These are phyloP conservation scores for sunflower (Helianthus annuus) DNA, from an alignment of 129 eudicot species.

Conservation along the genomic window DNA sequence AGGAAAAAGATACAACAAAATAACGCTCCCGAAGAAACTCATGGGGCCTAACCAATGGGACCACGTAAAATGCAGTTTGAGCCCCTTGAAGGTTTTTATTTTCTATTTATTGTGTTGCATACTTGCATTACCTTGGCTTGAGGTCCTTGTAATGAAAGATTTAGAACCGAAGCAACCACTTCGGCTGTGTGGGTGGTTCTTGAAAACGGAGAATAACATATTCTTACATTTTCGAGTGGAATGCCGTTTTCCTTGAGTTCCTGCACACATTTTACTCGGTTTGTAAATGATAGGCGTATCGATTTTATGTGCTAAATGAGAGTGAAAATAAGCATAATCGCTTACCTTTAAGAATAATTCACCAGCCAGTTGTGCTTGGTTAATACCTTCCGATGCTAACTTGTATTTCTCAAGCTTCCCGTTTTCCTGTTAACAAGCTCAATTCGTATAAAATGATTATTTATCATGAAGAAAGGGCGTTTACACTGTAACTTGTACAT, in stretches of 20 bases:
- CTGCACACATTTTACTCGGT: constrained; percentile 43
- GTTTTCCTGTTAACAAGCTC: constrained; percentile 59
- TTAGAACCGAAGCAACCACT: constrained; percentile 81
- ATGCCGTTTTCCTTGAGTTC: constrained; percentile 59
- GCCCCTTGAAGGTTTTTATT: not conserved
- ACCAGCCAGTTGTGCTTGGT: constrained; percentile 86
- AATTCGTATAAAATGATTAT: not conserved
- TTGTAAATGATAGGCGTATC: not conserved
- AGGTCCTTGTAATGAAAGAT: constrained; percentile 69
- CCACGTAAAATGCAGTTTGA: not conserved
- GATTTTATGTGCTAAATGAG: not conserved
- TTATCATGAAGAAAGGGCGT: too few relatives aligned
- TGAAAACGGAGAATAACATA: constrained; percentile 95
- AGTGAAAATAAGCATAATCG: not conserved
- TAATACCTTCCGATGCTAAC: constrained; percentile 77
- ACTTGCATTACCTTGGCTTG: constrained; percentile 83
- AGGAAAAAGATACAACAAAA: not conserved
- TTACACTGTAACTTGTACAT: too few relatives aligned
- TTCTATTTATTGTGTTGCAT: not conserved
- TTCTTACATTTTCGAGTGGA: constrained; percentile 63
- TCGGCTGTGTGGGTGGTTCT: constrained; percentile 92
- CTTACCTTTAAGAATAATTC: constrained; percentile 68
- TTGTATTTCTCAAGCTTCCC: constrained; percentile 78
- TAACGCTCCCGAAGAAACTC: not conserved
- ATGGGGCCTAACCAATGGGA: not conserved